A percentile compares a stretch with the other conserved stretches of the same genome.
Evolutionary conservation across 2,329 filamentous ascomycete genomes (phyloP).

Genomic region (Alternaria atra): DNA sequence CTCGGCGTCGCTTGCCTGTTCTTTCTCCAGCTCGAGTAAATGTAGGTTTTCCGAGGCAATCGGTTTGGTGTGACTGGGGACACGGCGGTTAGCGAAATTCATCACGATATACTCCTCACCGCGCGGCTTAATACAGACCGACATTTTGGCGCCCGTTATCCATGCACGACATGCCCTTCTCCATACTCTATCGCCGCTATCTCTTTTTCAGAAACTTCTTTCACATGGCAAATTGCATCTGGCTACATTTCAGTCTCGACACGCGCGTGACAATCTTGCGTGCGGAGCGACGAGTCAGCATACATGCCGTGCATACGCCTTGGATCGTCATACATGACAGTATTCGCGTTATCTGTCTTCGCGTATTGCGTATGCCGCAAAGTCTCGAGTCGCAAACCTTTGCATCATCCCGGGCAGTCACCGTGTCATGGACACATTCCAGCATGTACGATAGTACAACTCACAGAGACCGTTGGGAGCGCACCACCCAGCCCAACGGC

Average conservation of each 20-base stretch:
- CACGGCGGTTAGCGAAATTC: slow-evolving; percentile 5
- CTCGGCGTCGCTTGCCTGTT: slow-evolving; percentile 1
- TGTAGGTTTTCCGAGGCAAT: not conserved
- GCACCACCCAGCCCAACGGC: slow-evolving; percentile 8
- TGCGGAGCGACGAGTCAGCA: not conserved
- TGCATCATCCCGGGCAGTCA: slow-evolving; percentile 5
- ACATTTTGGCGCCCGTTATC: slow-evolving; percentile 1
- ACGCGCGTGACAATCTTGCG: not conserved
- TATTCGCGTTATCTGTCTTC: not conserved
- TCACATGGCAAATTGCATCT: not conserved
- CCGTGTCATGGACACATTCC: slow-evolving; percentile 5
- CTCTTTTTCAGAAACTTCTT: not conserved
- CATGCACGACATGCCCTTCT: not conserved
- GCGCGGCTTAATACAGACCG: not conserved
- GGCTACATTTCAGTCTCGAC: not conserved
- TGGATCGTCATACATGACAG: not conserved
- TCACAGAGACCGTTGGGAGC: slow-evolving; percentile 4
- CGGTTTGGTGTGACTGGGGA: not conserved
- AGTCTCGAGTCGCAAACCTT: not conserved
- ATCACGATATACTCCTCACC: not conserved
- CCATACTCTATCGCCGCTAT: not conserved
- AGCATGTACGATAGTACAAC: slow-evolving; percentile 5
- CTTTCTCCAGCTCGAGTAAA: not conserved
- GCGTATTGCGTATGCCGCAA: not conserved
- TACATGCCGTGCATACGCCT: not conserved